Evolutionary conservation across 2,329 filamentous ascomycete species (phyloP), one percentile per base, ranked within the genome.

Genomic region (Colletotrichum musae): DNA sequence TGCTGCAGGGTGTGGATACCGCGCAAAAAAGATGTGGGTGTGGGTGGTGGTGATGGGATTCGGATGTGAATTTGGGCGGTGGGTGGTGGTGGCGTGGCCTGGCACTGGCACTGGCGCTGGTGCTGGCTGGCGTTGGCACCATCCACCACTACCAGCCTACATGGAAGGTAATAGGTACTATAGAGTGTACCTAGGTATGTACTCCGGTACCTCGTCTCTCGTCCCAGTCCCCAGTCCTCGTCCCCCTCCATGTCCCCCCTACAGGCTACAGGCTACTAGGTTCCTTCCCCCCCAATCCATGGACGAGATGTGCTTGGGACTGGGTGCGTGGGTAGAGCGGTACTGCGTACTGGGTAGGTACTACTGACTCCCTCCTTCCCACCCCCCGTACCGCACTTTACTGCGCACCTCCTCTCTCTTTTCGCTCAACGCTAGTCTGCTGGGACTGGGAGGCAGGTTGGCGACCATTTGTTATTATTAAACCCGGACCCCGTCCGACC

Each of bases 401-500:
- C 24, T 51, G 32, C 48, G 18, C 36, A n/a, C 21, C 48, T 53
- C 58, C 48, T 53, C 45, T 18, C 45, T 18, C 16, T 16, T 47
- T 18, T 18, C 18, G 16, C 45, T 18, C 47, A 50, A 50, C 47
- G 18, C 47, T 50, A 24, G 16, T 12, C 47, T 12, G 47, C 18
- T 21, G 61, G 48, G 15, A 56, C n/a, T 36, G 32, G 24, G 32
- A 48, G 58, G 50, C 63, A 62, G 65, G 58, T 58, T 58, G 64
- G 64, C 48, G 47, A 54, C 58, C 64, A 68, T 68, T 73, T 71
- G 68, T 73, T 72, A 73, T 73, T 73, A 72, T 73, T 73, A 73
- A 72, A 73, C 71, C 68, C 68, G 60, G 68, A 68, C 71, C 71
- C 70, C 70, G 62, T 72, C 70, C 71, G 62, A 70, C 73, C 73